phyloP scores from a whole-genome alignment of 352 stramenopile species.

The Thalassiosira ordinaria region DNA sequence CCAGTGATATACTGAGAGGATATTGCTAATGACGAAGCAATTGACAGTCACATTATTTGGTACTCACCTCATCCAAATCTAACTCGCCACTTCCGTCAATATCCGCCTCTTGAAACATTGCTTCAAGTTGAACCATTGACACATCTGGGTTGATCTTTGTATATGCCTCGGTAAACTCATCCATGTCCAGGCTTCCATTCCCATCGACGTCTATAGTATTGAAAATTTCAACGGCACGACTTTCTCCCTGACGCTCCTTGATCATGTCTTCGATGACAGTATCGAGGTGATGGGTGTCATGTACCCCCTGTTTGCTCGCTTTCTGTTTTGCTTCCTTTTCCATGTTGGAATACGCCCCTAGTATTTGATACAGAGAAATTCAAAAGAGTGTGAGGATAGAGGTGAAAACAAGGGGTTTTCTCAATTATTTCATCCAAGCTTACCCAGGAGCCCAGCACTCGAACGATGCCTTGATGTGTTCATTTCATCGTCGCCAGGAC shows the following conservation, averaged over 20 bases:
- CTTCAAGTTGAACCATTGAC: conserved; percentile 9
- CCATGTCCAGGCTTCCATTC: conserved; percentile 13
- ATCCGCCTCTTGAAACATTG: conserved; percentile 53
- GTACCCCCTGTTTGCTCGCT: conserved; percentile 6
- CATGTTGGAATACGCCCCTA: conserved; percentile 52
- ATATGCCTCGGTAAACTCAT: conserved; percentile 50
- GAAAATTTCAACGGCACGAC: conserved; percentile 44
- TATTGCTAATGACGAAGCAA: no score
- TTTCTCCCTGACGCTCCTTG: conserved; percentile 54
- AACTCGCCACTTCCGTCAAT: conserved; percentile 32
- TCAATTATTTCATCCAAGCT: no score
- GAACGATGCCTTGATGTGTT: conserved; percentile 12
- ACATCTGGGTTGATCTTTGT: conserved; percentile 17
- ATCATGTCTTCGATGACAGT: conserved; percentile 63
- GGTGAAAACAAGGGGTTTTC: no score
- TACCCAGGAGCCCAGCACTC: conserved; percentile 42
- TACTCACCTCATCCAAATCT: conserved; percentile 31
- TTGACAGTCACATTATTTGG: no score
- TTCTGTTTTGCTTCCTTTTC: conserved; percentile 52
- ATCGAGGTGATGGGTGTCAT: conserved; percentile 34
- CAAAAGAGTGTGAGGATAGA: no score
- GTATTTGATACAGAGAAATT: no score
- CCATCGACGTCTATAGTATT: conserved; percentile 56
- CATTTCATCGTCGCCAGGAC: not conserved
- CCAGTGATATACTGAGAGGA: no score